Percentiles rank a stretch among this genome's conserved stretches.
Evolutionary conservation across 1,284 basidiomycete genomes (phyloP).

Genomic region (Boletus smithii): DNA sequence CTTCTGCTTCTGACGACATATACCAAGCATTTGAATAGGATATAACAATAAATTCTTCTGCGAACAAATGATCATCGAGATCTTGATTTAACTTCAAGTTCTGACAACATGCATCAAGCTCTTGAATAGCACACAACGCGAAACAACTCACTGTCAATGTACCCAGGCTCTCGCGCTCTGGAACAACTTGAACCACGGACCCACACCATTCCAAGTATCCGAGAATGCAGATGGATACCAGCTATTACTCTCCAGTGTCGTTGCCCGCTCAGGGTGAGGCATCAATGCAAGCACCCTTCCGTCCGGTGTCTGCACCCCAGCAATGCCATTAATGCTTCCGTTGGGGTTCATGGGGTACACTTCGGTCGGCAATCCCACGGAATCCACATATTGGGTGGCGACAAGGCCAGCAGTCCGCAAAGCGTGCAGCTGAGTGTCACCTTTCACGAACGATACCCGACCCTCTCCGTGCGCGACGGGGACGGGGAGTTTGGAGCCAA

Average conservation of each 20-base stretch:
- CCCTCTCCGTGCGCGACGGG: conserved; percentile 98
- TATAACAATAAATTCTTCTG: conserved; percentile 7
- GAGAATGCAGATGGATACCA: conserved; percentile 69
- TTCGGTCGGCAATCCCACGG: conserved; percentile 61
- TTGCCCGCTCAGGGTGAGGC: conserved; percentile 91
- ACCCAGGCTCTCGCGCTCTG: conserved; percentile 71
- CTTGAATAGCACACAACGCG: not conserved
- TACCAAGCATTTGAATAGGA: conserved; percentile 3
- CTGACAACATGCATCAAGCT: conserved; percentile 4
- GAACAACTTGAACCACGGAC: conserved; percentile 96
- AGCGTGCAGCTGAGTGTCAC: conserved; percentile 37
- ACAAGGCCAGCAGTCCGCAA: conserved; percentile 55
- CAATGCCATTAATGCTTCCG: conserved; percentile 83
- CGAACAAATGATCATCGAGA: not conserved
- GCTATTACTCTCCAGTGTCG: conserved; percentile 76
- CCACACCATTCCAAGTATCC: conserved; percentile 63
- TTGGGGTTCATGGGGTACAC: conserved; percentile 95
- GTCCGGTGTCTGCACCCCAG: conserved; percentile 82
- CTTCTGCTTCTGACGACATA: conserved; percentile 1
- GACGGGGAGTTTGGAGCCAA: conserved; percentile 82
- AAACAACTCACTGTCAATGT: conserved; percentile 22
- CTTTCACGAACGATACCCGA: conserved; percentile 64
- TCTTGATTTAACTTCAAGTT: not conserved
- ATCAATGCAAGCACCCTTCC: conserved; percentile 92
- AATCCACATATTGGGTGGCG: conserved; percentile 78